phyloP scores from a whole-genome alignment of 495 filamentous ascomycete species.

The Glarea lozoyensis region DNA sequence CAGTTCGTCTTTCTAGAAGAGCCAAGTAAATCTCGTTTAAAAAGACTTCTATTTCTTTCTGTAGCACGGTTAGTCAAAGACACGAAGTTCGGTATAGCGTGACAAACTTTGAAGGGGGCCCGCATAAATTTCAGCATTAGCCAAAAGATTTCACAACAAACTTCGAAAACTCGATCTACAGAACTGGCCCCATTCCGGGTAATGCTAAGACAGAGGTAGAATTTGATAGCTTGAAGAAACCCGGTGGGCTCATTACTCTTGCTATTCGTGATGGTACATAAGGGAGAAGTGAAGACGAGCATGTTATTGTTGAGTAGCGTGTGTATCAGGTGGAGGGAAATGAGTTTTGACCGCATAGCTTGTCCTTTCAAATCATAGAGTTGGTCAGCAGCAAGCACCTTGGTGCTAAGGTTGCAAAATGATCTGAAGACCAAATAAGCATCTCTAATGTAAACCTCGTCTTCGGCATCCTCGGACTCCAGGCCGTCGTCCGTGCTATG shows the following conservation, averaged over 20 bases:
- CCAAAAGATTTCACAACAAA: constrained; percentile 97
- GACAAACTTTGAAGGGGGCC: constrained; percentile 76
- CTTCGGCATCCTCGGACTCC: constrained; percentile 75
- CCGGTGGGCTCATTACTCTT: constrained; percentile 76
- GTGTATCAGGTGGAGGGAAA: constrained; percentile 90
- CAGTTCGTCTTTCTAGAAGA: constrained; percentile 79
- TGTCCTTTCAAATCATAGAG: constrained; percentile 86
- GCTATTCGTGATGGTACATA: constrained; percentile 81
- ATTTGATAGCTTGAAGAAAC: constrained; percentile 92
- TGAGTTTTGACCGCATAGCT: constrained; percentile 92
- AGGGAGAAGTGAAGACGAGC: constrained; percentile 75
- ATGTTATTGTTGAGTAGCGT: constrained; percentile 89
- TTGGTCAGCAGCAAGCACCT: constrained; percentile 78
- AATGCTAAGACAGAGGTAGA: constrained; percentile 88
- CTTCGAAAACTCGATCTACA: constrained; percentile 84
- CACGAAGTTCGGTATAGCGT: no score
- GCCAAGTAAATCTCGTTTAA: constrained; percentile 96
- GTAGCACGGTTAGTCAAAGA: constrained; percentile 6
- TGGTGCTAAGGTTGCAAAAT: constrained; percentile 95
- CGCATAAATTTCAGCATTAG: constrained; percentile 90
- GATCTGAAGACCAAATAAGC: constrained; percentile 95
- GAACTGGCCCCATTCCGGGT: constrained; percentile 93
- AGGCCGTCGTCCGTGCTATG: constrained; percentile 37
- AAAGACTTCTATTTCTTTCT: constrained; percentile 98
- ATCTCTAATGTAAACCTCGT: constrained; percentile 94